Percentiles rank a stretch among this genome's conserved stretches.
These are phyloP conservation scores for Fraxinus quadrangulata DNA, from an alignment of 257 asterid genomes.

Conservation along the genomic window DNA sequence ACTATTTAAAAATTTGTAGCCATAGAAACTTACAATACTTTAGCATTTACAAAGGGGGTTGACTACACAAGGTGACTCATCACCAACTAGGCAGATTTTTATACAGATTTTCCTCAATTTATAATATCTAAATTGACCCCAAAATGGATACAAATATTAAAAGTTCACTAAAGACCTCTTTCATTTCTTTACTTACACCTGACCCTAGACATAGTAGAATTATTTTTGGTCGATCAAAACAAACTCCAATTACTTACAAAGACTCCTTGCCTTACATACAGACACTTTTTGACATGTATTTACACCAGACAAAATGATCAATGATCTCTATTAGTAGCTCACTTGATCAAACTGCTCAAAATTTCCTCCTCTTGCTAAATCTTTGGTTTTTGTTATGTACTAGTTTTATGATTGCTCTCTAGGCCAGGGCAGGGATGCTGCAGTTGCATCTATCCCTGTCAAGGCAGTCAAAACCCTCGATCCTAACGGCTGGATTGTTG, in stretches of 20 bases:
- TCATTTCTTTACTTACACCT: conserved; percentile 50
- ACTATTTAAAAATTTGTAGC: neutral
- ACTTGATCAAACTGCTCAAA: conserved; percentile 43
- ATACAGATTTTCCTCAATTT: conserved; percentile 22
- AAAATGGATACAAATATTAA: conserved; percentile 29
- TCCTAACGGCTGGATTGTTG: conserved; percentile 85
- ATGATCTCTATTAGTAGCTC: conserved; percentile 9
- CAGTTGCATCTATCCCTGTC: conserved; percentile 89
- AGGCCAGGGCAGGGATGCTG: conserved; percentile 97
- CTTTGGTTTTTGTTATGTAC: conserved; percentile 21
- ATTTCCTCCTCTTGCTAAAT: neutral
- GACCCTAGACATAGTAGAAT: conserved; percentile 7
- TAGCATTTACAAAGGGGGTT: conserved; percentile 42
- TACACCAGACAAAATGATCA: conserved; percentile 26
- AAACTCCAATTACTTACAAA: neutral
- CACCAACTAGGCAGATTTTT: conserved; percentile 27
- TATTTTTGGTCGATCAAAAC: neutral
- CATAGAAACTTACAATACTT: conserved; percentile 16
- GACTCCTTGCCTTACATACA: conserved; percentile 11
- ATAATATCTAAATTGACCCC: conserved; percentile 24
- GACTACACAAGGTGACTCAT: conserved; percentile 45
- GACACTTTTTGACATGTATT: neutral
- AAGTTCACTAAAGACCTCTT: conserved; percentile 20
- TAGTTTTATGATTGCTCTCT: conserved; percentile 8
- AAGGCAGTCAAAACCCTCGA: conserved; percentile 96